These are phyloP conservation scores for Nevesoporus exiguus DNA, from an alignment of 768 basidiomycete species.

Conservation along the genomic window DNA sequence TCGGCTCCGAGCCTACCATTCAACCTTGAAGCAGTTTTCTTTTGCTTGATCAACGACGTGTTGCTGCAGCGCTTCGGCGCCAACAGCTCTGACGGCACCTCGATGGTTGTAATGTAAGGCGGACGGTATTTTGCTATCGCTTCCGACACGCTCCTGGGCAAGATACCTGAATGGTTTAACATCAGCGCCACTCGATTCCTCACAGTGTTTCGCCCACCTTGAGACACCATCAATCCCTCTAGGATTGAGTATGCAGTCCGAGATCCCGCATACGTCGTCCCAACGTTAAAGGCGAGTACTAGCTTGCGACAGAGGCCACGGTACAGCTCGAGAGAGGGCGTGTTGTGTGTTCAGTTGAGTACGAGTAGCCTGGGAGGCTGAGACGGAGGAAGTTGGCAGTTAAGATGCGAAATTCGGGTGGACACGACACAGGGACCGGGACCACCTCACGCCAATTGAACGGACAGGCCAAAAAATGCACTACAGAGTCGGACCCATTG, in stretches of 20 bases:
- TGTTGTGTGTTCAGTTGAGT: conserved; percentile 8
- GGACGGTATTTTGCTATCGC: conserved; percentile 48
- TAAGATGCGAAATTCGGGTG: neutral
- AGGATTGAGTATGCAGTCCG: conserved; percentile 36
- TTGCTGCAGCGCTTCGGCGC: conserved; percentile 33
- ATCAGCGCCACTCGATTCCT: neutral
- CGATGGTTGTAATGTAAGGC: conserved; percentile 44
- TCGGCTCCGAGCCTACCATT: neutral
- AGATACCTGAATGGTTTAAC: conserved; percentile 36
- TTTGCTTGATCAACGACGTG: conserved; percentile 4
- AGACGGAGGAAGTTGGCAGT: neutral
- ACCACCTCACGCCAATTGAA: neutral
- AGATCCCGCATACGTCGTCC: conserved; percentile 42
- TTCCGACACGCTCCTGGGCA: conserved; percentile 43
- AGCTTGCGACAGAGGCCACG: conserved; percentile 39
- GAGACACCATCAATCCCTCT: conserved; percentile 28
- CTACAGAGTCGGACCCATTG: too few species aligned
- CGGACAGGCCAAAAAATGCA: too few species aligned
- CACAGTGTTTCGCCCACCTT: conserved; percentile 16
- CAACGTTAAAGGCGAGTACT: conserved; percentile 43
- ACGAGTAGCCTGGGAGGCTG: neutral
- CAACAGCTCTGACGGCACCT: conserved; percentile 39
- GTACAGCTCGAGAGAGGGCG: conserved; percentile 32
- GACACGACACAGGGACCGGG: neutral
- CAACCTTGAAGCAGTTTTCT: conserved; percentile 1